Conservation (phyloP, 78 protist genomes). For the Dictyostelium brefeldianum region DNA sequence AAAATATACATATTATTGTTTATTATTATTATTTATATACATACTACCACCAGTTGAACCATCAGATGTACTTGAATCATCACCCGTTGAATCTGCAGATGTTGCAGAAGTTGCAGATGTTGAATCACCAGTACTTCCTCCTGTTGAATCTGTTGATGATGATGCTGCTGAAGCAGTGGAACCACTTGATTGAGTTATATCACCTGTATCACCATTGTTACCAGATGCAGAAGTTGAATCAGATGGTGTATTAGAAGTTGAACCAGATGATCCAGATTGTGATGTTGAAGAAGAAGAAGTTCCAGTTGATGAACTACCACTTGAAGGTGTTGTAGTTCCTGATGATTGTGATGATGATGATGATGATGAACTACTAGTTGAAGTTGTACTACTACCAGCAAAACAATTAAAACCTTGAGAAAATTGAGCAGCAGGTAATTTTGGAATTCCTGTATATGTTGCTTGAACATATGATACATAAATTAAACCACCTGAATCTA, state of each 20-base stretch:
- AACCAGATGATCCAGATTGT: too few species aligned
- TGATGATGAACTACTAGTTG: background rate
- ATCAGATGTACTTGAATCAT: background rate
- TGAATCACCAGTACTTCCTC: background rate
- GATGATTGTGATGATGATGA: too few species aligned
- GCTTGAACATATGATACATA: too few species aligned
- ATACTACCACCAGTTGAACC: background rate
- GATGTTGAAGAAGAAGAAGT: background rate
- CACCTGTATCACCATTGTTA: background rate
- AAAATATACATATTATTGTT: too few species aligned
- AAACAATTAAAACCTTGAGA: slow-evolving; percentile 17
- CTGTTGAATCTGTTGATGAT: background rate
- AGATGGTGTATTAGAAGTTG: background rate
- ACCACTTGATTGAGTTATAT: too few species aligned
- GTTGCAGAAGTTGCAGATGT: background rate
- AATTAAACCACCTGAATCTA: background rate
- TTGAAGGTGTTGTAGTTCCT: background rate
- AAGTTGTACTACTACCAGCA: background rate
- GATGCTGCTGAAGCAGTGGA: background rate
- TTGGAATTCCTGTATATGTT: too few species aligned
- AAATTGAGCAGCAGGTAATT: slow-evolving; percentile 4
- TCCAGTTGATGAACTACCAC: background rate
- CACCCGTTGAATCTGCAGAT: background rate
- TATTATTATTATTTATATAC: too few species aligned
- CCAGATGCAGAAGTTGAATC: background rate